Evolutionary conservation across 305 asterid genomes (phyloP), one percentile per base, ranked within the genome.

Genomic region (Solanum hybrid): DNA sequence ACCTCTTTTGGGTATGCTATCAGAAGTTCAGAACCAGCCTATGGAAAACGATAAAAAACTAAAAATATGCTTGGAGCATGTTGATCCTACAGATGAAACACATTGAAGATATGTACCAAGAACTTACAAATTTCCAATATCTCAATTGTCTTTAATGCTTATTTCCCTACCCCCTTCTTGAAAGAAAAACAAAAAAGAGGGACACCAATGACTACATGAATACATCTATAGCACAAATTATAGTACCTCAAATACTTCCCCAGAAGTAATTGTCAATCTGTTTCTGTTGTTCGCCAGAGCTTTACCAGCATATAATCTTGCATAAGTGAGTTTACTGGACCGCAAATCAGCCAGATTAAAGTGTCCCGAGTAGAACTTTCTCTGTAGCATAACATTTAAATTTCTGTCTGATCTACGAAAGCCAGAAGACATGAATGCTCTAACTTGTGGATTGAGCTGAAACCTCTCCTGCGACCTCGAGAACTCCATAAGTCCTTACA

Each of bases 301-400:
- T 79, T 42, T 81, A 87, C 24, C 79, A 32, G 77, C 88, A 69
- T 81, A 88, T 36, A 87, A 51, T 45, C 66, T 90, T 45, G 88
- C 86, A 80, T 80, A 56, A 29, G 86, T 26, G 36, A 90, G 86
- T 87, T 90, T 90, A 40, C 15, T 87, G 40, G 91, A 90, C 69
- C 22, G 42, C 78, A 87, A 87, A 32, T 90, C 88, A 34, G 86
- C 77, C 73, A 79, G 71, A 81, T 24, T 87, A 37, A 15, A 78
- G 88, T 80, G 78, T 66, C 66, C 89, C 26, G 11, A 31, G 69
- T 38, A 75, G 87, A 81, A 78, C 51, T 71, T 90, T 24, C 45
- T 85, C 12, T 72, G 26, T 78, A 38, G 76, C 12, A 22, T 17
- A 37, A 22, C 31, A 80, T 51, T 80, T 66, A 87, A 60, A 79